phyloP scores from a whole-genome alignment of 208 protist species.

The Tritrichomonas foetus region DNA sequence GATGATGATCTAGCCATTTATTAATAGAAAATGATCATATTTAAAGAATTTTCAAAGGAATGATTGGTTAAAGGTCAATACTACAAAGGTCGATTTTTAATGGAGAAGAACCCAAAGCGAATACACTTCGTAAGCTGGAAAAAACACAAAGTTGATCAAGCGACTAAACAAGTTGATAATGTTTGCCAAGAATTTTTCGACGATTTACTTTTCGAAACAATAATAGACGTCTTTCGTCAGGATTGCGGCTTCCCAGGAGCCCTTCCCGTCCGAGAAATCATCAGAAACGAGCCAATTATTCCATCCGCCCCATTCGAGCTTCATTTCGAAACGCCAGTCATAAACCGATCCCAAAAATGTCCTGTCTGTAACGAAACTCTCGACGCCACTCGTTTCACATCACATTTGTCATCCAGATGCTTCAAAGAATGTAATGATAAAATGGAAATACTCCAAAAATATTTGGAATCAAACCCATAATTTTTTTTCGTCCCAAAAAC shows the following conservation, averaged over 20 bases:
- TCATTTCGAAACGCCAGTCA: too few relatives aligned
- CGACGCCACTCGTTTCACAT: background rate
- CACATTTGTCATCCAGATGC: background rate
- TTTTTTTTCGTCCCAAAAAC: too few relatives aligned
- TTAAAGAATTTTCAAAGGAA: too few relatives aligned
- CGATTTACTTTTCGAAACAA: background rate
- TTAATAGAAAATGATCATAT: too few relatives aligned
- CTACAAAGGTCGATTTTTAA: too few relatives aligned
- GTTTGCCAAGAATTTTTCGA: background rate
- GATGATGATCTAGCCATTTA: too few relatives aligned
- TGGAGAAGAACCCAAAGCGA: background rate
- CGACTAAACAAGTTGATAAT: background rate
- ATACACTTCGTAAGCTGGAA: slow-evolving; percentile 25
- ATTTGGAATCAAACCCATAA: too few relatives aligned
- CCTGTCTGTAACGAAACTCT: background rate
- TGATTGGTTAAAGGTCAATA: too few relatives aligned
- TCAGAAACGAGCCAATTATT: background rate
- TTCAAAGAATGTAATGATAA: too few relatives aligned
- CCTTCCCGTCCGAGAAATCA: background rate
- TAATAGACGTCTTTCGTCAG: background rate
- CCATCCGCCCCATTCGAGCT: background rate
- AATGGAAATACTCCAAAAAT: too few relatives aligned
- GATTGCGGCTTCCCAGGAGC: background rate
- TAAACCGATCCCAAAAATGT: background rate
- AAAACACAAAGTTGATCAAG: background rate